Base-by-base conservation (phyloP, 371 early-diverging fungal species). In the Mucor piriformis region DNA sequence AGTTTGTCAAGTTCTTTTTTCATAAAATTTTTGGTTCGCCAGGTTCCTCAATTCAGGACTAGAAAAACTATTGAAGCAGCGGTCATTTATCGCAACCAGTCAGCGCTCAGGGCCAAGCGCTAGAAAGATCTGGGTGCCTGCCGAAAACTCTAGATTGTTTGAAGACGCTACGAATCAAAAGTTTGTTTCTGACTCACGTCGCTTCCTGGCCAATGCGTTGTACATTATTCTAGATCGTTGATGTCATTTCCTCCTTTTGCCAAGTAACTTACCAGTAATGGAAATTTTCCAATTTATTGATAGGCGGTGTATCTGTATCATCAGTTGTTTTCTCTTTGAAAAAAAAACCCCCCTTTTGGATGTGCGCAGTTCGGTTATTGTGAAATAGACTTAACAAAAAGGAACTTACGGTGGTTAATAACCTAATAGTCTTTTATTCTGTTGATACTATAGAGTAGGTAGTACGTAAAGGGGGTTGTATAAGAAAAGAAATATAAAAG, bases 1-100 rank as follows among this genome's bases (percentile, higher is more conserved):
- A 44, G 43, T 54, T 43, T 43, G 54, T 54, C 42, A 53, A 42
- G 53, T 53, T 53, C 42, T 43, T 44, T 43, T 15, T 20, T 42
- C 42, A 42, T 42, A 42, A 42, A 42, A 7, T 18, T n/a, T 42
- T 42, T 42, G 42, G 42, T 42, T 42, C 10, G 42, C 18, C 18
- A 56, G 8, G 47, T 56, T 37, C 35, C 24, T 47, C 18, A 13
- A 34, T 24, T 6, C 13, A 37, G 20, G 35, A 15, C 15, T 37
- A 47, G 23, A 47, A 47, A 47, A 47, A 20, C 3, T 13, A 47
- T 13, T 13, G 27, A 20, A 25, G 4, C 47, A 34, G 37, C 11
- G 11, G n/a, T 6, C 11, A 42, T 42, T 42, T 8, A 42, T 6
- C 8, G 42, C 8, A 29, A 29, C 29, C 29, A 42, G n/a, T 42